Evolutionary conservation across 257 asterid genomes (phyloP).

Genomic region (Solanum chmielewskii): DNA sequence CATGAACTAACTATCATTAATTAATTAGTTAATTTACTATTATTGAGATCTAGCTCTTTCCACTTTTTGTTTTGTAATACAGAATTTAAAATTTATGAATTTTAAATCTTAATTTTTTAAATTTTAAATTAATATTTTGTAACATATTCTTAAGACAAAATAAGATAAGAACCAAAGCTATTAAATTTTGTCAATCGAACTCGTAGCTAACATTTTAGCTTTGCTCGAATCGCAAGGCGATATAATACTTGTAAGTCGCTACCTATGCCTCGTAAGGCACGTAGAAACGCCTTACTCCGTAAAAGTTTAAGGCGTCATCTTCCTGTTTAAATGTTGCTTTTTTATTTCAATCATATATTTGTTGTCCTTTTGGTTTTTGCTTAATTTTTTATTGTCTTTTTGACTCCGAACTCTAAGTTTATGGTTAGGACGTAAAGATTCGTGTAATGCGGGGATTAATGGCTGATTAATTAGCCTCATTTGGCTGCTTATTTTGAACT

Average conservation of each 20-base stretch:
- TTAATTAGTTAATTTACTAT: neutral
- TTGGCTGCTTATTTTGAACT: neutral
- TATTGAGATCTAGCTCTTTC: neutral
- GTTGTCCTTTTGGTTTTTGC: no score
- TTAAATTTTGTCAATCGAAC: neutral
- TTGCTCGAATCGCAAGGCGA: neutral
- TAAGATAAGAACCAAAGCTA: neutral
- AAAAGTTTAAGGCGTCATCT: rapidly evolving
- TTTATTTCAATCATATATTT: no score
- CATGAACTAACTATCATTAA: neutral
- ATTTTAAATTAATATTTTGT: neutral
- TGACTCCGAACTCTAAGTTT: no score
- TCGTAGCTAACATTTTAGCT: neutral
- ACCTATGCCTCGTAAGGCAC: no score
- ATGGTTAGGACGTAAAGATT: no score
- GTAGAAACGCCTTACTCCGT: no score
- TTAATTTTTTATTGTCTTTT: no score
- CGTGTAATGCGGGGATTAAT: neutral
- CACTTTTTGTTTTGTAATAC: no score
- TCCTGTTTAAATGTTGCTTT: no score
- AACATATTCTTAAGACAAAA: neutral
- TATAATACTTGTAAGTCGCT: no score
- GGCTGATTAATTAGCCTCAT: neutral
- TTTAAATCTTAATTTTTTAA: no score
- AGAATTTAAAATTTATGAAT: neutral